Evolutionary conservation across 495 filamentous ascomycete species (phyloP), one percentile per base, ranked within the genome.

Genomic region (Penicillium steckii): DNA sequence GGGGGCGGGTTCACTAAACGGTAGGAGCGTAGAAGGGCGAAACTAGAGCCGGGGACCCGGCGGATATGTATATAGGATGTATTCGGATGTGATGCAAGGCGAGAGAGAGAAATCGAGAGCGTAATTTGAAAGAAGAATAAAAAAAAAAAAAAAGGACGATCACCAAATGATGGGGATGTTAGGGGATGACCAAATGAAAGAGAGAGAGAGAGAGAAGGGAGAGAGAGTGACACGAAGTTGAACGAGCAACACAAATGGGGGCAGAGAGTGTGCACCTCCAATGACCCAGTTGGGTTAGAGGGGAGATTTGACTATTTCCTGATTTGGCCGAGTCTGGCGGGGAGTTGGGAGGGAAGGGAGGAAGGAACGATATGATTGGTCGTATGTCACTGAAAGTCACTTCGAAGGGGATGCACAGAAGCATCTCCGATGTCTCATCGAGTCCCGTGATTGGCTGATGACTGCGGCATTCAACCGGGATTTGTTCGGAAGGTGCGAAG

Each of bases 281-380:
- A 41, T 50, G 47, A 41, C 38, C 41, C 41, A 49, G 27, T 37
- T 48, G 12, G 25, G 41, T 38, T 21, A 25, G 44, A 48, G 46
- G 26, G 29, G 15, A 27, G 35, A 51, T 44, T 27, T 43, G 32
- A 22, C 45, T 50, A 55, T 50, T 50, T 19, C 46, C 52, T 40
- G 38, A 50, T 44, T 21, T 19, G 35, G 46, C 32, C 2, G 29
- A 15, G 5, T 19, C 8, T 17, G 21, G 17, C 29, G 29, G 45
- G 45, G 51, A 43, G 37, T 32, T n/a, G n/a, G 40, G 24, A 41
- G 44, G 32, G 18, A 41, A 23, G 38, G 21, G 38, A 19, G 38
- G 19, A 22, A 19, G 19, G 19, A 41, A 6, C 6, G 15, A 10
- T 2, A 23, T 41, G 38, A 41, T 23, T 41, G 38, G 38, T 12